These are phyloP conservation scores for Lentinula sp. DNA, from an alignment of 768 basidiomycete genomes.

Conservation along the genomic window DNA sequence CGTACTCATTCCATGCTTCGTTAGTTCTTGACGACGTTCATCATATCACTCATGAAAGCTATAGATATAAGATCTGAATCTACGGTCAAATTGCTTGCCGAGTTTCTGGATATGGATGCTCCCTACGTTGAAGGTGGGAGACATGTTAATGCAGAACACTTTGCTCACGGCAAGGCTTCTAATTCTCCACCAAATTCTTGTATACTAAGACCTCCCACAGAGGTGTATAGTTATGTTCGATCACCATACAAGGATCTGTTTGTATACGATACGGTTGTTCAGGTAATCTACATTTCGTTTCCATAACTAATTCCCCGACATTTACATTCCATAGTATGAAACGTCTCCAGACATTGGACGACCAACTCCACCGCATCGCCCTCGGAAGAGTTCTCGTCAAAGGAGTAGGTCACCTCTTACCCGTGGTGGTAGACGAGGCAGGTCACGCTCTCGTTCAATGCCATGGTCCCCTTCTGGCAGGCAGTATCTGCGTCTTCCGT, in stretches of 20 bases:
- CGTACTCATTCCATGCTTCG: constrained; percentile 2
- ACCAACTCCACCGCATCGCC: constrained; percentile 22
- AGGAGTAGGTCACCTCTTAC: background rate
- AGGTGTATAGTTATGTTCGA: constrained; percentile 83
- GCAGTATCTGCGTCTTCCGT: constrained; percentile 15
- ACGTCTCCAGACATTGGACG: constrained; percentile 27
- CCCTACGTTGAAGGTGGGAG: constrained; percentile 51
- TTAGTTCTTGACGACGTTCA: constrained; percentile 87
- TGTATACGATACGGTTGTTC: constrained; percentile 74
- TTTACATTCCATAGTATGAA: constrained; percentile 47
- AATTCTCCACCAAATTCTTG: background rate
- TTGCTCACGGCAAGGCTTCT: constrained; percentile 74
- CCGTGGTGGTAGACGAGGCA: background rate
- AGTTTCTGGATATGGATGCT: constrained; percentile 79
- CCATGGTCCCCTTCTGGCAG: constrained; percentile 32
- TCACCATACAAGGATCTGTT: constrained; percentile 85
- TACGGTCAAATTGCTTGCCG: constrained; percentile 76
- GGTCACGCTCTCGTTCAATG: constrained; percentile 11
- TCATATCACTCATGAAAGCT: constrained; percentile 84
- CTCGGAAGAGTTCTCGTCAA: background rate
- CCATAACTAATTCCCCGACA: background rate
- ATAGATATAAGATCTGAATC: constrained; percentile 90
- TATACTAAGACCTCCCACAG: constrained; percentile 31
- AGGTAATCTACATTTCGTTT: constrained; percentile 40
- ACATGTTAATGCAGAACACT: constrained; percentile 80